Evolutionary conservation across 1,284 basidiomycete species (phyloP), one percentile per base, ranked within the genome.

Genomic region (Anthracocystis walkeri): DNA sequence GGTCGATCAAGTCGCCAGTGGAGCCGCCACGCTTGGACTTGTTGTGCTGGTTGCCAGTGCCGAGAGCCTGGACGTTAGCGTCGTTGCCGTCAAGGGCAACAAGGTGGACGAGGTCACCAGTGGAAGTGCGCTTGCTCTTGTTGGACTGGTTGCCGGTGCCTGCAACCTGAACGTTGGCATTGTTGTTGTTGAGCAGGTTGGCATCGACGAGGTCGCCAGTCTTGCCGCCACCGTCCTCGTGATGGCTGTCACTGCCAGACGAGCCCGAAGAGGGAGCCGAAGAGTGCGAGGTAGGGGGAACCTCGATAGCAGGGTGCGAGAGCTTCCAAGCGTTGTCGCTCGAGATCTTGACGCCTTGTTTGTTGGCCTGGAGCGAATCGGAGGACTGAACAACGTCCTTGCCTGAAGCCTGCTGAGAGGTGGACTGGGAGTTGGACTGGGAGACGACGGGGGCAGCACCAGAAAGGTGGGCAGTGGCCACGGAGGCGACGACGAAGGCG

Each of bases 401-500:
- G 45, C 46, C 58, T 45, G 65, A 67, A 42, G 65, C 53, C 54
- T 67, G 54, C 62, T 65, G 62, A 1, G 54, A 44, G 25, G 65
- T 62, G 23, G 27, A 21, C 42, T 67, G 65, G 2, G 58, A 35
- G 65, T 67, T 67, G 54, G 52, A 51, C 65, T 67, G 65, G 14
- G 51, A 46, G 44, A 64, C 48, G 58, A 62, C 55, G 50, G 65
- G 65, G n/a, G 65, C 65, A 16, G 53, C 65, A n/a, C 58, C 33
- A 29, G 38, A 44, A 21, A 67, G 42, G 58, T 67, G 52, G 29
- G 65, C 65, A 27, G 65, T 67, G 27, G 65, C 65, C 45, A 67
- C 55, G 33, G 65, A 67, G 48, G 65, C 65, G 23, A 41, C 65
- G 45, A 67, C 65, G 31, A 67, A 67, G 12, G 65, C 65, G 33